phyloP scores from a whole-genome alignment of 768 basidiomycete genomes.

The Rhodotorula paludigena region DNA sequence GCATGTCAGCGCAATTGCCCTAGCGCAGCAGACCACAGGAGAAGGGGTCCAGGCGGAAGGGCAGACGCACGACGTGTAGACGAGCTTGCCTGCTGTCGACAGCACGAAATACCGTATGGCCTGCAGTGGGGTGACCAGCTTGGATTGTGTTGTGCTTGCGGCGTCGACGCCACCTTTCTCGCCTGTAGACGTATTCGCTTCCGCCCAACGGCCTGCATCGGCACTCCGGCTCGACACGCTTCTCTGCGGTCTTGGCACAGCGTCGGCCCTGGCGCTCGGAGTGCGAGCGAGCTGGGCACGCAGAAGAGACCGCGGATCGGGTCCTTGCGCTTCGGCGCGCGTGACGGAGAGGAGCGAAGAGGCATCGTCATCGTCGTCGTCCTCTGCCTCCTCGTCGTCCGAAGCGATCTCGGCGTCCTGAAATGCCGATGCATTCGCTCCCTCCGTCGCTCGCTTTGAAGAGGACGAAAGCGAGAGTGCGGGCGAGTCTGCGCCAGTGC shows the following conservation, averaged over 20 bases:
- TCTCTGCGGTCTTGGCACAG: too few species aligned
- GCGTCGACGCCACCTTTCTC: too few species aligned
- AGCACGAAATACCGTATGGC: conserved; percentile 92
- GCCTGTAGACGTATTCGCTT: too few species aligned
- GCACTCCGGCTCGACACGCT: neutral
- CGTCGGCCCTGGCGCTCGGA: neutral
- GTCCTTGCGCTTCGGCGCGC: conserved; percentile 9
- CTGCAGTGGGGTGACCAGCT: too few species aligned
- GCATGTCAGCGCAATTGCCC: neutral
- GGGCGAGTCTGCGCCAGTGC: neutral
- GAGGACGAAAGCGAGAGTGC: neutral
- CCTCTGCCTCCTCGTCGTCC: neutral
- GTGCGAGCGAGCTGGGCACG: conserved; percentile 25
- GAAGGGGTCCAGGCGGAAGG: neutral
- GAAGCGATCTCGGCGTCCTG: neutral
- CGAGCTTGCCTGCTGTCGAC: conserved; percentile 96
- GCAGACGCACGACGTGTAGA: conserved; percentile 69
- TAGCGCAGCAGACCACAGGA: neutral
- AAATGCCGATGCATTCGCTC: neutral
- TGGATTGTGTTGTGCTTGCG: too few species aligned
- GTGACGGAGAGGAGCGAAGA: neutral
- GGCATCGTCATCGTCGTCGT: conserved; percentile 14
- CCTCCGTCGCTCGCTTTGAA: too few species aligned
- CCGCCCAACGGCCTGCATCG: too few species aligned
- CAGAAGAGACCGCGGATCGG: conserved; percentile 32